phyloP scores from a whole-genome alignment of 495 filamentous ascomycete genomes.

The Neurospora sublineolata region DNA sequence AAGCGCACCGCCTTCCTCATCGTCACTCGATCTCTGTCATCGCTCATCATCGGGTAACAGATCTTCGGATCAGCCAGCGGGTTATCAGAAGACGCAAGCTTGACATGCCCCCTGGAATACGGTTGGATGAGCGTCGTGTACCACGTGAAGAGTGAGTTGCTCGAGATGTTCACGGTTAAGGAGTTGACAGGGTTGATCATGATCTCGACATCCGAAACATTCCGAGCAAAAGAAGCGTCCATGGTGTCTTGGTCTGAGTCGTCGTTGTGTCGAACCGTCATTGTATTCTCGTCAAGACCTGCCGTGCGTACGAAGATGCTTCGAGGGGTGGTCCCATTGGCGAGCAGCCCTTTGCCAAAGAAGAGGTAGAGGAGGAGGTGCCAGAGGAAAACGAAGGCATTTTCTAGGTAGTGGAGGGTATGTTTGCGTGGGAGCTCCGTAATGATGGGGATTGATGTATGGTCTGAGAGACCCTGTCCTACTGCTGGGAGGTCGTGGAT shows the following conservation, averaged over 20 bases:
- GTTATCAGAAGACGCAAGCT: constrained; percentile 22
- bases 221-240: constrained; percentile 7
- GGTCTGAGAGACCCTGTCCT: constrained; percentile 14
- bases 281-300: constrained; percentile 11
- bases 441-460: constrained; percentile 13
- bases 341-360: constrained; percentile 12
- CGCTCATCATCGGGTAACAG: constrained; percentile 13
- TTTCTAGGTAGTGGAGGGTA: constrained; percentile 13
- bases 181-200: constrained; percentile 14
- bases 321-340: background rate
- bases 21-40: constrained; percentile 7
- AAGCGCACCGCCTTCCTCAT: constrained; percentile 15
- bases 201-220: constrained; percentile 18
- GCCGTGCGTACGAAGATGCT: constrained; percentile 12
- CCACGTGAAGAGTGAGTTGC: constrained; percentile 6
- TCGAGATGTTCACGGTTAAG: background rate
- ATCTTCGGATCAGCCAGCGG: constrained; percentile 18
- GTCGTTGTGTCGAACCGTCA: constrained; percentile 1
- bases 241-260: constrained; percentile 2
- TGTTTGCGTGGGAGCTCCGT: constrained; percentile 12
- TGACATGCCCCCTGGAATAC: constrained; percentile 22
- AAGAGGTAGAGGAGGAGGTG: constrained; percentile 13
- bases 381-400: constrained; percentile 6
- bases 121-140: constrained; percentile 23
- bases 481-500: constrained; percentile 19